A percentile compares a stretch with the other conserved stretches of the same genome.
Conservation (phyloP, 208 protist genomes). For the Leptomonas pyrrhocoris region DNA sequence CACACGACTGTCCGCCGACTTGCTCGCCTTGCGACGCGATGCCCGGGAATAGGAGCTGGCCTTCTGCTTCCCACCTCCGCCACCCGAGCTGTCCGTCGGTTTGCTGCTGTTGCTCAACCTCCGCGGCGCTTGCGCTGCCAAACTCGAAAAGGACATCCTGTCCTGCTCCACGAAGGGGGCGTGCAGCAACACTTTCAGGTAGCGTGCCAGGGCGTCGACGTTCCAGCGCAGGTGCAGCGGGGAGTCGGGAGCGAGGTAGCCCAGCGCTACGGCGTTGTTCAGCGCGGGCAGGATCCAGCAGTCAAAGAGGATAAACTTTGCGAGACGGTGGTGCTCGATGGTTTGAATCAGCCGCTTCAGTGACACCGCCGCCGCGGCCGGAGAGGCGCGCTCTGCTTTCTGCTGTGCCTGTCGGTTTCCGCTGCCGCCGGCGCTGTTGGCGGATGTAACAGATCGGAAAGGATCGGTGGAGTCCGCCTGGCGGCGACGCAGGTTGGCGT, state of each 20-base stretch:
- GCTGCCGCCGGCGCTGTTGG: constrained; percentile 1
- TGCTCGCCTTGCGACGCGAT: constrained; percentile 2
- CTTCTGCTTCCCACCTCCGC: constrained; percentile 1
- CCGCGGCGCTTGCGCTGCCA: not conserved
- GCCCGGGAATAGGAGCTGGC: not conserved
- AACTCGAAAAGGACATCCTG: constrained; percentile 19
- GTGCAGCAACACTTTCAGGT: constrained; percentile 88
- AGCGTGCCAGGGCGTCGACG: constrained; percentile 86
- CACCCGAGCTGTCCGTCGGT: not conserved
- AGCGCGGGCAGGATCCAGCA: constrained; percentile 85
- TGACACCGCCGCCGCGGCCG: constrained; percentile 24
- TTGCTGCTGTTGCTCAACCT: not conserved
- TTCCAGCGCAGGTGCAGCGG: constrained; percentile 88
- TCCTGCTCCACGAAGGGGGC: constrained; percentile 60
- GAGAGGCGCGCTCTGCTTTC: constrained; percentile 18
- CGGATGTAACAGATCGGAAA: not conserved
- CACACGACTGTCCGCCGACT: not conserved
- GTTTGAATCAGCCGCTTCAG: constrained; percentile 60
- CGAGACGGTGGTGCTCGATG: constrained; percentile 77
- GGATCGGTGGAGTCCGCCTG: constrained; percentile 6
- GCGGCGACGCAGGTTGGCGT: constrained; percentile 17
- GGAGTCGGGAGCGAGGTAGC: constrained; percentile 66
- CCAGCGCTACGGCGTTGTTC: constrained; percentile 73
- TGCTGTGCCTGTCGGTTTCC: constrained; percentile 60
- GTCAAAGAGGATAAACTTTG: constrained; percentile 90